Conservation (phyloP, 345 rosid genomes). For the Lepidium sativum region DNA sequence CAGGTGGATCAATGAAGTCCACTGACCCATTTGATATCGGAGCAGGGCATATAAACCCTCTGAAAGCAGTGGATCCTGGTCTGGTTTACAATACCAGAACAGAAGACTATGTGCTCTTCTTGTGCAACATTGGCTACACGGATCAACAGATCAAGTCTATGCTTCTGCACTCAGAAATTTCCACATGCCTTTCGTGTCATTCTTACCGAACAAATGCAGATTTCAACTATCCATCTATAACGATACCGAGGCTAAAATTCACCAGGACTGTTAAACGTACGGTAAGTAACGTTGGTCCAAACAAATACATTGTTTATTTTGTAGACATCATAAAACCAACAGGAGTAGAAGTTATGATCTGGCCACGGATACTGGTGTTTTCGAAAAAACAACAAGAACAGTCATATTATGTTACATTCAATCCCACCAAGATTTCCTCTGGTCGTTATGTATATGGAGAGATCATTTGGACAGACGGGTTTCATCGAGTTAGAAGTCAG, state of each 20-base stretch:
- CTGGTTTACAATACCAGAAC: slow-evolving; percentile 48
- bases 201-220: slow-evolving; percentile 25
- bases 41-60: slow-evolving; percentile 56
- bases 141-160: slow-evolving; percentile 14
- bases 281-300: slow-evolving; percentile 39
- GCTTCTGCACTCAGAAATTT: slow-evolving; percentile 1
- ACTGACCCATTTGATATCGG: slow-evolving; percentile 50
- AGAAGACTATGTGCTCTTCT: slow-evolving; percentile 45
- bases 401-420: slow-evolving; percentile 42
- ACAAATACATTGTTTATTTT: slow-evolving; percentile 33
- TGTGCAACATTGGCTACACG: slow-evolving; percentile 54
- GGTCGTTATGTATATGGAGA: slow-evolving; percentile 62
- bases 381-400: slow-evolving; percentile 28
- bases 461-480: slow-evolving; percentile 53
- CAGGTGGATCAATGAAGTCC: slow-evolving; percentile 23
- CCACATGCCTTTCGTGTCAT: slow-evolving; percentile 4
- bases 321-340: slow-evolving; percentile 30
- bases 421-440: slow-evolving; percentile 31
- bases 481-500: slow-evolving; percentile 57
- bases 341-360: slow-evolving; percentile 51
- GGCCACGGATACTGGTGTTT: slow-evolving; percentile 50
- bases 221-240: slow-evolving; percentile 62
- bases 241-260: slow-evolving; percentile 34
- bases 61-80: slow-evolving; percentile 62
- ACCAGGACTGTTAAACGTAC: slow-evolving; percentile 46